phyloP scores from a whole-genome alignment of 306 rosid species.

The Cicer chorassanicum region DNA sequence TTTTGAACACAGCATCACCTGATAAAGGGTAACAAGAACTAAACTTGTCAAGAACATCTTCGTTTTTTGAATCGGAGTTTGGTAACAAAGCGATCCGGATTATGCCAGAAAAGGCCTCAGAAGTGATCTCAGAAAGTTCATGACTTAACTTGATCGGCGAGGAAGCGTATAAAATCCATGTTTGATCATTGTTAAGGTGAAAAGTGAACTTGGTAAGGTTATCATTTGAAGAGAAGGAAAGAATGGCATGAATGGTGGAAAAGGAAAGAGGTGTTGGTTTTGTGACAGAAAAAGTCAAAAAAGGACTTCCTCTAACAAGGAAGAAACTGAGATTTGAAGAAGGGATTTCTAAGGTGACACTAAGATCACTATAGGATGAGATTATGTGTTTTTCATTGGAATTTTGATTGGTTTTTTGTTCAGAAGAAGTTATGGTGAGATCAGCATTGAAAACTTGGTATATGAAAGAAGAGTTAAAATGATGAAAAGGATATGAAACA shows the following conservation, averaged over 20 bases:
- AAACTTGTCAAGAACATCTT: conserved; percentile 60
- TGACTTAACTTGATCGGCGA: conserved; percentile 57
- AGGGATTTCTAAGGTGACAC: conserved; percentile 77
- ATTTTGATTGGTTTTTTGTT: conserved; percentile 4
- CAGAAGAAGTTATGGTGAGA: conserved; percentile 63
- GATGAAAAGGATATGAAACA: conserved; percentile 68
- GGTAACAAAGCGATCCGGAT: conserved; percentile 70
- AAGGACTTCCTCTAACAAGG: conserved; percentile 91
- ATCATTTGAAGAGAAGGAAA: conserved; percentile 57
- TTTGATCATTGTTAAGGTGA: conserved; percentile 73
- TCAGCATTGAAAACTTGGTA: conserved; percentile 70
- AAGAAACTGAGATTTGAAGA: conserved; percentile 66
- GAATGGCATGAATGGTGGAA: conserved; percentile 68
- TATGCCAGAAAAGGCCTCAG: conserved; percentile 66
- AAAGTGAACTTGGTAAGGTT: conserved; percentile 64
- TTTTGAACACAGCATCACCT: conserved; percentile 61
- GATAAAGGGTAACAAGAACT: conserved; percentile 78
- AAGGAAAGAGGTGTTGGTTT: conserved; percentile 57
- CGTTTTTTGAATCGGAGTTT: conserved; percentile 44
- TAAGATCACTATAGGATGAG: conserved; percentile 70
- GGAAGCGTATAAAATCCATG: conserved; percentile 78
- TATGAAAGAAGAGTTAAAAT: conserved; percentile 49
- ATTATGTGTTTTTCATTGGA: conserved; percentile 56
- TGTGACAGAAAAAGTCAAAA: conserved; percentile 59
- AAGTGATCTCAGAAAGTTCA: conserved; percentile 55